Base-by-base conservation (phyloP, 192 early-diverging fungal genomes). In the Pilobolus umbonatus region DNA sequence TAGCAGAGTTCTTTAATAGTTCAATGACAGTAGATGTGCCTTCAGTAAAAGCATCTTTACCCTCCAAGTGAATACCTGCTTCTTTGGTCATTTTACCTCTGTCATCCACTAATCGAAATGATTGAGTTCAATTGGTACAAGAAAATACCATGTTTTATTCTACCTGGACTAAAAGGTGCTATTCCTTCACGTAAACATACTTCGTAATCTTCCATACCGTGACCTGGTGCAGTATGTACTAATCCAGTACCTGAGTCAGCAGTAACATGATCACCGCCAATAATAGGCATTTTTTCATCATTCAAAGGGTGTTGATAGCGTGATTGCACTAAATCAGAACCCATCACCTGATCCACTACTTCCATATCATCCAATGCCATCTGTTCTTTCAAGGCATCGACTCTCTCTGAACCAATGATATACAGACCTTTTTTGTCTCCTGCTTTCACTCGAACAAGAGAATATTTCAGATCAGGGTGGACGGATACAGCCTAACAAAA, bases 131-230 rank as follows among this genome's bases (percentile, higher is more conserved):
- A 28, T 30, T 47, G 22, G 31, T 19, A 66, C 8, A 51, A 45
- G 31, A 65, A n/a, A 21, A 43, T 47, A 1, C 3, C 0, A 1
- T 2, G 31, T n/a, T 9, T 12, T 7, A 24, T 62, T 11, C 52
- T 64, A 70, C 68, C 56, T 30, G 89, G 89, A 52, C 86, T 83
- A 51, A 83, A 84, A 0, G 77, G 76, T 4, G 69, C 64, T 31
- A 91, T 80, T 11, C 80, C 81, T 5, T 77, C 38, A 25, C 72
- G 43, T 15, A 72, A 68, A 53, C 85, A 75, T 1, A 62, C 68
- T 65, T 88, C 85, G 54, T 91, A 91, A 68, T 91, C 89, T n/a
- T 89, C 87, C 73, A 85, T 81, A 19, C 89, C 89, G 57, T 91
- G 89, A 14, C 89, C 89, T 1, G 89, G 89, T 5, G 89, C 89